These are phyloP conservation scores for Bjerkandera adusta DNA, from an alignment of 1,284 basidiomycete genomes.

Conservation along the genomic window DNA sequence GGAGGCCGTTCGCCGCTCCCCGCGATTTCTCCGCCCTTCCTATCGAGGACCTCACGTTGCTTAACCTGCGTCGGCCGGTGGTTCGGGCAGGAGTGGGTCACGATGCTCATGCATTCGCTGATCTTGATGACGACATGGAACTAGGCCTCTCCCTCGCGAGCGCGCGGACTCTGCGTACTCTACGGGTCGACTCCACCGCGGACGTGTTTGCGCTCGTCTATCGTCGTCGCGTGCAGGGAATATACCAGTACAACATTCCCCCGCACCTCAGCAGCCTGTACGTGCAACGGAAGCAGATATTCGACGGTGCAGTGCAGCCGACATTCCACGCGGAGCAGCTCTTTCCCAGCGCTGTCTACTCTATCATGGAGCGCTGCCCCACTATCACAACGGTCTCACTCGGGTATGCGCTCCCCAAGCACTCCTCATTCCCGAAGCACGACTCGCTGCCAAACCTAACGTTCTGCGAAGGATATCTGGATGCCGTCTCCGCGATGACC, in stretches of 20 bases:
- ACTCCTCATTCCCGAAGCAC: constrained; percentile 21
- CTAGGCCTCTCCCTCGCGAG: constrained; percentile 28
- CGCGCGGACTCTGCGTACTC: constrained; percentile 31
- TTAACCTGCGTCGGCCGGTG: constrained; percentile 25
- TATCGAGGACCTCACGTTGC: constrained; percentile 36
- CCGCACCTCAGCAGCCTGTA: constrained; percentile 33
- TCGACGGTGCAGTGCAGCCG: constrained; percentile 17
- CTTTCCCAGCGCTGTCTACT: constrained; percentile 27
- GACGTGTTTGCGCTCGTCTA: constrained; percentile 31
- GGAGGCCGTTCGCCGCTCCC: constrained; percentile 15
- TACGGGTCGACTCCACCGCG: constrained; percentile 38
- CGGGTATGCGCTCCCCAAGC: constrained; percentile 22
- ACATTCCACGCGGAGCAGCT: constrained; percentile 18
- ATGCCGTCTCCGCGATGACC: constrained; percentile 20
- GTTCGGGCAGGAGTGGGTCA: constrained; percentile 9
- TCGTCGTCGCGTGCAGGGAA: constrained; percentile 25
- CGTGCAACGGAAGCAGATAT: constrained; percentile 28
- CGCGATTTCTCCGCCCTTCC: constrained; percentile 31
- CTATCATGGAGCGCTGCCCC: constrained; percentile 24
- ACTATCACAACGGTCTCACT: constrained; percentile 25
- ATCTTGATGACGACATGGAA: constrained; percentile 19
- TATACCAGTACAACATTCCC: constrained; percentile 27
- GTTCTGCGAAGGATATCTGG: constrained; percentile 27
- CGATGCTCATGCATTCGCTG: constrained; percentile 14
- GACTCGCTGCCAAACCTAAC: constrained; percentile 28